Base-by-base conservation (phyloP, 164 flowering plant genomes). In the Magnolia officinalis region DNA sequence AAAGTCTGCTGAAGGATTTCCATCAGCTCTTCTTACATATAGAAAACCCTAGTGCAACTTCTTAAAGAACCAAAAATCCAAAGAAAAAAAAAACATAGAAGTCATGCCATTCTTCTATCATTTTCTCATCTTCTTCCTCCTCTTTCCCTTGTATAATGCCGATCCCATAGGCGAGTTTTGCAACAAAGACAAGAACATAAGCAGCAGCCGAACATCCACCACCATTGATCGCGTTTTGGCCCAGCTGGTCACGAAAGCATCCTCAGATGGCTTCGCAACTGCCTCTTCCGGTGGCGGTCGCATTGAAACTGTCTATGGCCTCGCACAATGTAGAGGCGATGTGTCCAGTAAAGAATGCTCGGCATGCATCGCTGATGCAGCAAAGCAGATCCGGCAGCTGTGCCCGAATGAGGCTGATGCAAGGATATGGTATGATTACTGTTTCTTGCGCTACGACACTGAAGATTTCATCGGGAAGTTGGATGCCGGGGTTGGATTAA, bases 381-480 rank as follows among this genome's bases (percentile, higher is more conserved):
- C 78, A 4, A 64, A 51, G 23, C 45, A 71, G 21, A n/a, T 72
- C 37, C 59, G 20, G 20, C 4, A 63, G 19, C 23, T 23, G 20
- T 76, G 78, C 70, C 10, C 70, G 2, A 50, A 23, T 6, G 49
- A 18, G 14, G 31, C 21, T 49, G 74, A 76, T 49, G 74, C 78
- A 14, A 63, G 63, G 59, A 26, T 71, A 23, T 76, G 74, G 78
- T 76, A 58, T 64, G 74, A 76, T 23, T 63, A 61, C 74, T 76
- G 78, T 70, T 71, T 61, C 70, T 24, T 76, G 6, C 71, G 63
- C 58, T 76, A 76, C 63, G 59, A 63, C 20, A 26, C 70, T 1
- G 58, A 63, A 14, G 50, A 76, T 8, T 76, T 76, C 63, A 6
- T 71, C 23, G 78, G 78, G 4, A 49, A 71, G 29, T 20, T 76